Base-by-base conservation (phyloP, 2,329 filamentous ascomycete genomes). In the Celoporthe dispersa region DNA sequence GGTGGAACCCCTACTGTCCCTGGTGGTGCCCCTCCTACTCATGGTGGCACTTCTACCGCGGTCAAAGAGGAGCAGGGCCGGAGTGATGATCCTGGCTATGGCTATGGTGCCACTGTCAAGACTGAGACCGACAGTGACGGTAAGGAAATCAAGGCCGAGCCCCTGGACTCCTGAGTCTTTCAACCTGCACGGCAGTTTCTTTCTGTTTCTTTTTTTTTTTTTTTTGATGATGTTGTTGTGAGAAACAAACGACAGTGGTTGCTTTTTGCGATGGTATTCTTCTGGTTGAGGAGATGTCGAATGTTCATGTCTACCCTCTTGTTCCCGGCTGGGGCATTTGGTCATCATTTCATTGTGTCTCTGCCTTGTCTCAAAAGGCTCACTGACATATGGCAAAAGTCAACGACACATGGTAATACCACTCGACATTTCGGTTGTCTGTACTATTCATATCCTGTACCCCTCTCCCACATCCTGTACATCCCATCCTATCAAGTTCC, bases 401-500 rank as follows among this genome's bases (percentile, higher is more conserved):
- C 25, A 31, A 31, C 53, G 19, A 57, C 53, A 57, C 28, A 31
- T 57, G 53, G 28, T 57, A 16, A 31, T 11, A 48, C n/a, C 28
- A 57, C 25, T 57, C 28, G 53, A 57, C 25, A 31, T 57, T 33
- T 60, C 57, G 31, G 16, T 37, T 60, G 16, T 37, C 19, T 60
- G 22, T n/a, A 60, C 57, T 60, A 41, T 55, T 53, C 44, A 62
- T 35, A 64, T 63, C 64, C 28, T 28, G 31, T 53, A n/a, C 9
- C 12, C 31, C 31, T 28, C 28, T 63, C 35, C 60, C 62, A 66
- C 63, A 37, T 55, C 64, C 48, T 70, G 53, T 31, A 57, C 25
- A 31, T 31, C 3, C 28, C 53, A 31, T 68, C 25, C 14, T 28
- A 57, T 59, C 64, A 64, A 53, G 59, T 65, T 59, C 57, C 57